phyloP scores from a whole-genome alignment of 2,329 filamentous ascomycete species.

The Cercospora sojina region DNA sequence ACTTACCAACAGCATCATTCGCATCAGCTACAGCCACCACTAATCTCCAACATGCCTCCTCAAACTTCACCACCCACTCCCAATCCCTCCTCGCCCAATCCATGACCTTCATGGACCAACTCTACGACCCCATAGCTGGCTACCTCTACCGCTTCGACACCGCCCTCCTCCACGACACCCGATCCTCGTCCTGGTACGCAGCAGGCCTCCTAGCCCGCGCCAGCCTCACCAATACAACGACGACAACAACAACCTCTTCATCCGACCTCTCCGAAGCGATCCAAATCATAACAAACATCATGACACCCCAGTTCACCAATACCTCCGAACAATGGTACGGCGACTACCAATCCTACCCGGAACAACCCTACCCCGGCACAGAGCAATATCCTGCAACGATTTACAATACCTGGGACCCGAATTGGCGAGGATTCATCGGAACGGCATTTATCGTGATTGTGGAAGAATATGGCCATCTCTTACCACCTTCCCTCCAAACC shows the following conservation, averaged over 20 bases:
- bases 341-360: constrained; percentile 55
- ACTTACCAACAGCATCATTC: background rate
- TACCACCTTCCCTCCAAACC: constrained; percentile 41
- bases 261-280: constrained; percentile 43
- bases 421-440: constrained; percentile 64
- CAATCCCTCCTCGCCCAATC: constrained; percentile 19
- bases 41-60: background rate
- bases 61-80: background rate
- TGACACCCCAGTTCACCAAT: constrained; percentile 55
- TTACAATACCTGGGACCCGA: constrained; percentile 58
- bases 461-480: constrained; percentile 57
- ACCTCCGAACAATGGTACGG: constrained; percentile 57
- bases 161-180: constrained; percentile 57
- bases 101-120: constrained; percentile 47
- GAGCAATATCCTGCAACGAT: constrained; percentile 51
- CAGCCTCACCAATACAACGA: constrained; percentile 43
- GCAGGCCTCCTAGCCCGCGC: constrained; percentile 55
- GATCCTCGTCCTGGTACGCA: constrained; percentile 60
- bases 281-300: constrained; percentile 56
- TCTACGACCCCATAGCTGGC: constrained; percentile 53
- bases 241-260: constrained; percentile 44
- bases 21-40: background rate
- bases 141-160: constrained; percentile 53
- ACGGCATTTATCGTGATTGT: constrained; percentile 59
- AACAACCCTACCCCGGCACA: constrained; percentile 59